A percentile compares a stretch with the other conserved stretches of the same genome.
Evolutionary conservation across 805 yeast species (phyloP).

Genomic region (Priceomyces fermenticarens): DNA sequence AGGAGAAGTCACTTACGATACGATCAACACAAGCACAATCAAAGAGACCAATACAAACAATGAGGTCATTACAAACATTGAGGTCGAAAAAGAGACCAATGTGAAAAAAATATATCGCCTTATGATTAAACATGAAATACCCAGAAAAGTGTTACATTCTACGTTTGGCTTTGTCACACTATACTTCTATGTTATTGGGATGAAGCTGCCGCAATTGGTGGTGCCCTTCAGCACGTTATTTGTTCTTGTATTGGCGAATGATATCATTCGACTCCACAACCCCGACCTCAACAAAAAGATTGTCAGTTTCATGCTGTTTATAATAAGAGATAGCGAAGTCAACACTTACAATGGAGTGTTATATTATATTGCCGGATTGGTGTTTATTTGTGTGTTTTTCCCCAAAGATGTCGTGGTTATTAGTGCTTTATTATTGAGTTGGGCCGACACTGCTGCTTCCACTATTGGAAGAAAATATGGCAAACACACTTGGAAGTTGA

Average conservation of each 20-base stretch:
- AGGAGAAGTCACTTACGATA: conserved; percentile 2
- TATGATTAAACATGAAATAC: conserved; percentile 78
- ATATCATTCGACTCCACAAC: conserved; percentile 61
- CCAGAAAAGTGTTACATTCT: conserved; percentile 84
- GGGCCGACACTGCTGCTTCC: conserved; percentile 98
- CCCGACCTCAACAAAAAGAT: conserved; percentile 64
- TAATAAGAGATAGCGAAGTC: conserved; percentile 84
- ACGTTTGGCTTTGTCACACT: conserved; percentile 84
- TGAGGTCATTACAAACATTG: conserved; percentile 3
- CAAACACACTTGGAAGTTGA: conserved; percentile 72
- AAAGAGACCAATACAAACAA: conserved; percentile 1
- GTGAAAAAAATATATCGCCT: conserved; percentile 22
- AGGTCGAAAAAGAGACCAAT: not conserved
- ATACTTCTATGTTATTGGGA: conserved; percentile 64
- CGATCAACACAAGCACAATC: conserved; percentile 8
- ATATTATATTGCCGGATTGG: conserved; percentile 80
- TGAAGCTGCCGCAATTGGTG: conserved; percentile 54
- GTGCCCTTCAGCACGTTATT: conserved; percentile 58
- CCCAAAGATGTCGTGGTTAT: conserved; percentile 80
- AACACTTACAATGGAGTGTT: conserved; percentile 75
- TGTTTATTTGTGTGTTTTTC: conserved; percentile 63
- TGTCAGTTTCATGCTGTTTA: conserved; percentile 66
- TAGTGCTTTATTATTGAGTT: conserved; percentile 77
- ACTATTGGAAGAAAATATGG: conserved; percentile 89
- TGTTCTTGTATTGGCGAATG: conserved; percentile 55